phyloP scores from a whole-genome alignment of 352 stramenopile species.

The Globisporangium spiculum region DNA sequence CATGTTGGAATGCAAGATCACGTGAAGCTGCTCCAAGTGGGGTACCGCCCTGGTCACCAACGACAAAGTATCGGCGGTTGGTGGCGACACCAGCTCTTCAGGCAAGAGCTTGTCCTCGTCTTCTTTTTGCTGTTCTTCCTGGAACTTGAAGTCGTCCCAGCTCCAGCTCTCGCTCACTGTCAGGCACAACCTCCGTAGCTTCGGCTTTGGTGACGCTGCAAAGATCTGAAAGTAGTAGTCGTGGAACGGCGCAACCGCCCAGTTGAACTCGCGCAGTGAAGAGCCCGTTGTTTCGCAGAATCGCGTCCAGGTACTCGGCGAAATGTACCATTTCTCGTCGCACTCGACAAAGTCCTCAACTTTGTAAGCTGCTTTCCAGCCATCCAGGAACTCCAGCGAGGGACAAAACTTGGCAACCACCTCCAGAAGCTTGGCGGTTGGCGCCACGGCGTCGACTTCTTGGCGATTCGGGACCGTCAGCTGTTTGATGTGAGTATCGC shows the following conservation, averaged over 20 bases:
- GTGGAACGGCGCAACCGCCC: constrained; percentile 17
- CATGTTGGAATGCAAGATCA: constrained; percentile 16
- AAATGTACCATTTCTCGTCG: constrained; percentile 22
- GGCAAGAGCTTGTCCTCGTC: background rate
- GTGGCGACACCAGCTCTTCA: constrained; percentile 11
- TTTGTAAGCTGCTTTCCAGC: constrained; percentile 21
- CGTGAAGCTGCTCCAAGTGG: constrained; percentile 8
- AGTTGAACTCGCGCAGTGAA: constrained; percentile 20
- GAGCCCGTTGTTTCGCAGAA: background rate
- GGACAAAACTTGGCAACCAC: constrained; percentile 18
- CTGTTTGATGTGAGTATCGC: constrained; percentile 13
- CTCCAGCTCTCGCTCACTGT: constrained; percentile 19
- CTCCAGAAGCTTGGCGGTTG: constrained; percentile 13
- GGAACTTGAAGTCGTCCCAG: constrained; percentile 11
- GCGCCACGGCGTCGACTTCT: constrained; percentile 2
- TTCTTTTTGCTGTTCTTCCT: background rate
- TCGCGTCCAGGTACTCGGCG: background rate
- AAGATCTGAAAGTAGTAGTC: constrained; percentile 16
- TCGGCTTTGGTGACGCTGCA: constrained; percentile 7
- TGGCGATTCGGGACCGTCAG: constrained; percentile 24
- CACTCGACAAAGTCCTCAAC: constrained; percentile 22
- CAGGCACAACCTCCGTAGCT: constrained; percentile 9
- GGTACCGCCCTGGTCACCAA: background rate
- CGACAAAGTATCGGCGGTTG: constrained; percentile 9
- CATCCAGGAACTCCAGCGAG: constrained; percentile 24